Percentiles rank a stretch among this genome's conserved stretches.
phyloP scores from a whole-genome alignment of 768 basidiomycete species.

The Termitomyces sp. region DNA sequence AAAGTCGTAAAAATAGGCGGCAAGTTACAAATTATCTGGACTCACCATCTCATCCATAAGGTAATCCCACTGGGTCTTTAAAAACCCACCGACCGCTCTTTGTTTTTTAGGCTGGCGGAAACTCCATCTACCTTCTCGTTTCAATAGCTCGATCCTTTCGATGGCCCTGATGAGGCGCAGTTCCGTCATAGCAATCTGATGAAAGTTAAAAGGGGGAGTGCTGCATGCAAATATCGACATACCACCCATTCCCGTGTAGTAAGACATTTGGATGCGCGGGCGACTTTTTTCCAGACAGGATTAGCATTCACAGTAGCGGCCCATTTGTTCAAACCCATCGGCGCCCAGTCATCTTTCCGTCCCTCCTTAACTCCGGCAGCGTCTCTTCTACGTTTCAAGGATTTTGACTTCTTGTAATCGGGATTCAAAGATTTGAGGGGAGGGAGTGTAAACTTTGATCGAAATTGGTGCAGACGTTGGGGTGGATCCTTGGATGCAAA shows the following conservation, averaged over 20 bases:
- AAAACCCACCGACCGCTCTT: slow-evolving; percentile 64
- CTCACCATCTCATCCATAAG: slow-evolving; percentile 93
- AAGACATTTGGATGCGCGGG: slow-evolving; percentile 70
- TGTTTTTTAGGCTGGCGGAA: slow-evolving; percentile 96
- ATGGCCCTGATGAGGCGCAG: slow-evolving; percentile 73
- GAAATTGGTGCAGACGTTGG: slow-evolving; percentile 33
- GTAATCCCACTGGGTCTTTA: slow-evolving; percentile 93
- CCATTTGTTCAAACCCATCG: slow-evolving; percentile 69
- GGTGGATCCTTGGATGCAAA: slow-evolving; percentile 9
- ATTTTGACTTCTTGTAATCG: slow-evolving; percentile 40
- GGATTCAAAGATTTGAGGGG: slow-evolving; percentile 47
- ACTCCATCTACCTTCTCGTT: slow-evolving; percentile 79
- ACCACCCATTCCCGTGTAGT: slow-evolving; percentile 82
- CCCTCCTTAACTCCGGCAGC: slow-evolving; percentile 24
- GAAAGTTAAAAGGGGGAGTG: neutral
- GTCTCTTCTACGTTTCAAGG: slow-evolving; percentile 31
- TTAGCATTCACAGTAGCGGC: slow-evolving; percentile 70
- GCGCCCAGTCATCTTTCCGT: slow-evolving; percentile 51
- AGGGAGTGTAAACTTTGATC: slow-evolving; percentile 49
- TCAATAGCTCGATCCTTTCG: slow-evolving; percentile 80
- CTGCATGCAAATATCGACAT: slow-evolving; percentile 23
- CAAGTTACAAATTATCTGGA: slow-evolving; percentile 5
- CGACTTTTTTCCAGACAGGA: slow-evolving; percentile 65
- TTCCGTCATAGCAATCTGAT: slow-evolving; percentile 74
- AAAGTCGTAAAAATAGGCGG: slow-evolving; percentile 1